Evolutionary conservation across 75 land plant species (phyloP), one percentile per base, ranked within the genome.

Genomic region (Chamaecyparis obtusa): DNA sequence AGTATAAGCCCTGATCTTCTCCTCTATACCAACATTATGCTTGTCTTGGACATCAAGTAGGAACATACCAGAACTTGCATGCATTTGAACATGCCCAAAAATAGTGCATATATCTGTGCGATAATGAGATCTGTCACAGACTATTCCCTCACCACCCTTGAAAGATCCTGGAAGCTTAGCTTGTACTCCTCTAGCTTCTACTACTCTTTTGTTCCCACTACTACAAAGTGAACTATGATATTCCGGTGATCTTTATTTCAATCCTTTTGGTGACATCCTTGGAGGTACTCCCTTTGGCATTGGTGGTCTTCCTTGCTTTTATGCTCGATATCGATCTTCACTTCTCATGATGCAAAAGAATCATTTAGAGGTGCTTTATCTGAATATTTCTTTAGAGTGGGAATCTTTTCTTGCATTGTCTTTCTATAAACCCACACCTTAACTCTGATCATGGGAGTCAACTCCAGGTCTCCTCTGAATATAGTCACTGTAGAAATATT

Each of bases 381-480:
- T 67, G 99, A 98, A 88, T 92, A 98, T 75, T 91, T 94, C 83
- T 97, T 98, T 83, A 98, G 86, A 5, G 94, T 91, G 16, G 99
- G 99, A 82, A 98, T 89, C 84, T 87, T 95, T 88, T 97, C 99
- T 84, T 95, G 94, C 41, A 87, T 83, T 69, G 95, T 95, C 91
- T 98, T 98, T 89, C 97, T 98, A 87, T 98, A 98, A 36, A 98
- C 99, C 99, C 99, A 98, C 41, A 98, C 96, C 99, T 98, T 98
- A 54, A 98, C 90, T 87, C 89, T 95, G 93, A 96, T 83, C 77
- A 44, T 89, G 16, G 97, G 89, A 78, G 96, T 95, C 36, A 98
- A 32, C 88, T 97, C 99, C 81, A 98, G 85, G 87, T 97, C 97
- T 71, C 99, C 99, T 85, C 99, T 94, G 89, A 88, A 98, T 56